Base-by-base conservation (phyloP, 352 stramenopile species). In the Pythium sukuiense region DNA sequence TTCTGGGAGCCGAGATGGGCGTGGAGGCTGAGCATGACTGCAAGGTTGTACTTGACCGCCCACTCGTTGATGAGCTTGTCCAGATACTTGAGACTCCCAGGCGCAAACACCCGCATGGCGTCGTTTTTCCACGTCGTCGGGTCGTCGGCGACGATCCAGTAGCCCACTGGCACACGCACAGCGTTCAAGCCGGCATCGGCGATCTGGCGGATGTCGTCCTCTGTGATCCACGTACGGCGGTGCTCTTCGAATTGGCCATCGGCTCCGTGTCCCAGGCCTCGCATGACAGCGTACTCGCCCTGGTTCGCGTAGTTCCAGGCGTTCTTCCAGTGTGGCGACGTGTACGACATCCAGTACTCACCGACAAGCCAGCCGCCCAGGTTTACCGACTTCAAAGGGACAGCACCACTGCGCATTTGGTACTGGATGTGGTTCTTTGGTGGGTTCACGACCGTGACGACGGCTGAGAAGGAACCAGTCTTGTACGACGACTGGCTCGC, bases 261-360 rank as follows among this genome's bases (percentile, higher is more conserved):
- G 45, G 45, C 58, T 32, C 12, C 65, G 24, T 29, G 11, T 12
- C 70, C 70, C 67, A 12, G 33, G 37, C 20, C 18, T 30, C 35
- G 35, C 35, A 43, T 43, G 35, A 43, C 35, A 3, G 35, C 35
- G 55, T 71, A 61, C 39, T 76, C 70, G 14, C 65, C 65, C 18
- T 56, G 24, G 32, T 70, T 29, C 9, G 27, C 53, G 14, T 63
- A 88, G 87, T n/a, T 65, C 8, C 11, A 79, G 73, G 67, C 45
- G 48, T 83, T 81, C 48, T 71, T 82, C 74, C 93, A 88, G 65
- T 90, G 78, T 20, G 72, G 79, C 13, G 73, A 79, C 8, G 72
- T 70, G 24, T 69, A 73, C 14, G 74, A 83, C 64, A 92, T 88
- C 65, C 79, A 89, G 43, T 74, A 59, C 75, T 60, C 46, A 41